Evolutionary conservation across 2,329 filamentous ascomycete species (phyloP), one percentile per base, ranked within the genome.

Genomic region (Verticillium longisporum): DNA sequence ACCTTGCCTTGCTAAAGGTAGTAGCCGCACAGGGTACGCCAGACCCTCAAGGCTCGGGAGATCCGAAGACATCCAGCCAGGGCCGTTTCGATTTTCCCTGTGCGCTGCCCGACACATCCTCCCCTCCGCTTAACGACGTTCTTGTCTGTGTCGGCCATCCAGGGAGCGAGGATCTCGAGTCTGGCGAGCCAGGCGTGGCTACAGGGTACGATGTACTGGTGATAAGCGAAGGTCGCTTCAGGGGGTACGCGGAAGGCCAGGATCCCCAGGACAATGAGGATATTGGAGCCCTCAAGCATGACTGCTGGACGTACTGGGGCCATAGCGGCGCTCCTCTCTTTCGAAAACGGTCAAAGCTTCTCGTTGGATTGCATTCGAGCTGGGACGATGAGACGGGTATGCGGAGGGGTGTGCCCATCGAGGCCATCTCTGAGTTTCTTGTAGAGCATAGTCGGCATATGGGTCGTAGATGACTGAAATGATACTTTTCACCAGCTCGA

Each of bases 231-330:
- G 81, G 80, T 0, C 65, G 59, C 3, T 81, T 76, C 58, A 69
- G 72, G 10, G 80, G 80, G 0, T 70, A 74, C 57, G 71, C 70
- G 1, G 59, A 65, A 10, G 73, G 64, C 4, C 74, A 74, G 58
- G 76, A 83, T 66, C 68, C 72, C 2, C 77, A 83, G 59, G 78
- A 84, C 62, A 83, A 83, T 63, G 74, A 73, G 1, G 78, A 81
- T 31, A 83, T 84, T 59, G 81, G 81, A 1, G 75, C 75, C 0
- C 64, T 84, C 64, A 80, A 75, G 74, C 82, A 84, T 66, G 77
- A 79, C 65, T 80, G 78, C 61, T 84, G 81, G 81, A 84, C 81
- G 1, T 84, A 83, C 67, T 83, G 81, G 82, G 81, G 81, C 1
- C 80, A 83, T 66, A 81, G 77, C 26, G 80, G 81, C 3, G 81